Evolutionary conservation across 345 rosid species (phyloP).

Genomic region (Melastoma malabathricum): DNA sequence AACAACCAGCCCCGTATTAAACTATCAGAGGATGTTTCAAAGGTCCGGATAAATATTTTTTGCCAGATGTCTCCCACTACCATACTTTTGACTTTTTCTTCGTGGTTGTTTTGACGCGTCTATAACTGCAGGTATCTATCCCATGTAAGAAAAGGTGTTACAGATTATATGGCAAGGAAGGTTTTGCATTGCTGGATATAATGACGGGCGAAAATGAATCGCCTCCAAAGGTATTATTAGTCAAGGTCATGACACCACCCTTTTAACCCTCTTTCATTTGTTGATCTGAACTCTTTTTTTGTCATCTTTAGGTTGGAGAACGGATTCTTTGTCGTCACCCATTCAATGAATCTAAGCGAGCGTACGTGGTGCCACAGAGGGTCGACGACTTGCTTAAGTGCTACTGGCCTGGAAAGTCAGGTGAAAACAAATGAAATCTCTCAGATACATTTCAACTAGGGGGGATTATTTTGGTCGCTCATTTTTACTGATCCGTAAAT

Average conservation of each 20-base stretch:
- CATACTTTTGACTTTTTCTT: background rate
- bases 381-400: constrained; percentile 87
- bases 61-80: background rate
- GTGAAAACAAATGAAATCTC: constrained; percentile 17
- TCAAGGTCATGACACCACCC: too few relatives aligned
- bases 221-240: constrained; percentile 49
- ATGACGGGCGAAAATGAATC: constrained; percentile 90
- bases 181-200: constrained; percentile 88
- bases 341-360: constrained; percentile 88
- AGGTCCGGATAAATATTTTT: constrained; percentile 29
- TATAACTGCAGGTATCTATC: constrained; percentile 55
- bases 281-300: too few relatives aligned
- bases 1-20: constrained; percentile 86
- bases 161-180: constrained; percentile 80
- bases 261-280: too few relatives aligned
- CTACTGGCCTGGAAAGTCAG: constrained; percentile 83
- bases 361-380: constrained; percentile 82
- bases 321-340: constrained; percentile 90
- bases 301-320: constrained; percentile 55
- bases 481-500: background rate
- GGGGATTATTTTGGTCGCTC: background rate
- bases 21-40: constrained; percentile 96
- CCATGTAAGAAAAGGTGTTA: constrained; percentile 77
- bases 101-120: background rate
- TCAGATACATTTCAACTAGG: too few relatives aligned